Base-by-base conservation (phyloP, 2,329 filamentous ascomycete genomes). In the Diaporthe humulicola region DNA sequence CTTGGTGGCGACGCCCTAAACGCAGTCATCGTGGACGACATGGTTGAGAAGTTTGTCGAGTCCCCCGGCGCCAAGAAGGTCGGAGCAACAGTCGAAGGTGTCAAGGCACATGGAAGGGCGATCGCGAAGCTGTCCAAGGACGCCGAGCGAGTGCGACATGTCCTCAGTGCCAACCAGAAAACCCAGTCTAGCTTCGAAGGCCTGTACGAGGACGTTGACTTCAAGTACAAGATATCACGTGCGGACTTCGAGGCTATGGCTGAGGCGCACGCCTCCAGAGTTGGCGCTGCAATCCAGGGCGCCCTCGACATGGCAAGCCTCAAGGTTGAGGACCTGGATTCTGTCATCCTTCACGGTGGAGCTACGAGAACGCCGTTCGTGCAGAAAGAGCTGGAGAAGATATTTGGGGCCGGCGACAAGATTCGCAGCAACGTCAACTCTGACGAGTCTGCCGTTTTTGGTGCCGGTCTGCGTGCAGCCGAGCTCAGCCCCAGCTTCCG, bases 371-470 rank as follows among this genome's bases (percentile, higher is more conserved):
- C 96, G 12, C 97, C 97, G 0, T 98, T 98, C 80, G 95, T 99
- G 15, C 96, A 98, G 83, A 96, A 93, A 84, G 90, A 93, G 79
- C 91, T 99, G 22, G 95, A 98, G 85, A 90, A 91, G 76, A 84
- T 94, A 57, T 90, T 92, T 69, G 94, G 94, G 50, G 90, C 89
- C 25, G 85, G 92, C 10, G 91, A 93, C 70, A 98, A 98, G 87
- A 88, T 99, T 75, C 93, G 95, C 77, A 94, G 93, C 81, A 99
- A 97, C 80, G 97, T 99, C 81, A 99, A 99, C 86, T 94, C 96
- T 15, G 97, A 99, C 80, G 97, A 99, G 85, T 94, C 97, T 33
- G 97, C 97, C 69, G 97, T 98, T 14, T 98, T 98, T 83, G 97
- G 97, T 79, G 96, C 97, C 73, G 96, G 94, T 38, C 98, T 99